Conservation (phyloP, 2,329 filamentous ascomycete genomes). For the Grosmannia penicillata region DNA sequence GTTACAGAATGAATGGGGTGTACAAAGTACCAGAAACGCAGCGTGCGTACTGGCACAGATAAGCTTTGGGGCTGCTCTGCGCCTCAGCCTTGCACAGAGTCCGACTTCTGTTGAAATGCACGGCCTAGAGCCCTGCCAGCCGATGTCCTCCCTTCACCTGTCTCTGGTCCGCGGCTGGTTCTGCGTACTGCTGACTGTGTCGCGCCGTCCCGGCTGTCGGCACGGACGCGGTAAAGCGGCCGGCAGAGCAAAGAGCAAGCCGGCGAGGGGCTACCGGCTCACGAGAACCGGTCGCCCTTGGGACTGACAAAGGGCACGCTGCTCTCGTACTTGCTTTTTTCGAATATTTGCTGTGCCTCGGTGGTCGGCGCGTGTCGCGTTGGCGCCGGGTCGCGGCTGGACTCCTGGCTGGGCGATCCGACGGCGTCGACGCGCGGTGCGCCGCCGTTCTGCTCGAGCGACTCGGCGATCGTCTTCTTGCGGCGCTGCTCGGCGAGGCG, state of each 20-base stretch:
- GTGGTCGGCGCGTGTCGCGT: slow-evolving; percentile 66
- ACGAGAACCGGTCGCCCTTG: slow-evolving; percentile 78
- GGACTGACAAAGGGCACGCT: slow-evolving; percentile 57
- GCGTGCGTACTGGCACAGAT: no score
- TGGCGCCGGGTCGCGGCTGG: slow-evolving; percentile 66
- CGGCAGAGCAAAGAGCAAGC: not conserved
- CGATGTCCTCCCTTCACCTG: not conserved
- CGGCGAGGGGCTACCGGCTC: slow-evolving; percentile 9
- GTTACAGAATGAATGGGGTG: no score
- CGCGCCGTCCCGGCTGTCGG: no score
- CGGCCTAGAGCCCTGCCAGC: not conserved
- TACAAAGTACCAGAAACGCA: no score
- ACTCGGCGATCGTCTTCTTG: slow-evolving; percentile 44
- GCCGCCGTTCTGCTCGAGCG: slow-evolving; percentile 36
- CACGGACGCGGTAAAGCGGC: not conserved
- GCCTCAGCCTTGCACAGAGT: no score
- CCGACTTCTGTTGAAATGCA: not conserved
- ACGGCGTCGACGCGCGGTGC: slow-evolving; percentile 43
- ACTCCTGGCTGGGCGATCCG: slow-evolving; percentile 56
- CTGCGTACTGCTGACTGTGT: no score
- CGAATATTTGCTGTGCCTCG: slow-evolving; percentile 48
- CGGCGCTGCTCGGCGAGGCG: slow-evolving; percentile 52
- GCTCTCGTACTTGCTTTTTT: slow-evolving; percentile 87
- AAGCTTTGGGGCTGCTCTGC: no score
- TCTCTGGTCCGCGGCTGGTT: not conserved